Conservation (phyloP, 257 asterid species). For the Fraxinus anomala region DNA sequence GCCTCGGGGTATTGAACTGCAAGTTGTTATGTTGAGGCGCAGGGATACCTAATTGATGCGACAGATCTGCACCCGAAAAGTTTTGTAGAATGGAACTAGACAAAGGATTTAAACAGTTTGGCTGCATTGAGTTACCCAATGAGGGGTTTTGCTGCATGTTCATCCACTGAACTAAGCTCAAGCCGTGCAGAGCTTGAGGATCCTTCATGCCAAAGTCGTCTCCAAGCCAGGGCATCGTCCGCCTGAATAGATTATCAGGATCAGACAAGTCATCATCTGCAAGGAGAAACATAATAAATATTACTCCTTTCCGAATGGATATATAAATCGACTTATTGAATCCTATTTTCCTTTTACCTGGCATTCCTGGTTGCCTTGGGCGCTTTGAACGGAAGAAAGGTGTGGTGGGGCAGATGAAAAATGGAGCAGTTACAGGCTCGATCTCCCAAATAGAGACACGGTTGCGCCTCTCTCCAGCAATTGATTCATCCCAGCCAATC, state of each 20-base stretch:
- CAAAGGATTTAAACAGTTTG: constrained; percentile 41
- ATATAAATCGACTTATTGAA: background rate
- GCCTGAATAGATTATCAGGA: constrained; percentile 42
- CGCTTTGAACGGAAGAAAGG: constrained; percentile 50
- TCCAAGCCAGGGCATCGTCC: constrained; percentile 57
- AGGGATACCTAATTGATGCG: constrained; percentile 45
- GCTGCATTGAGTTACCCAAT: constrained; percentile 40
- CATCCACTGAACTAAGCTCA: constrained; percentile 65
- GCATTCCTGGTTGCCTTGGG: constrained; percentile 55
- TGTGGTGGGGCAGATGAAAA: constrained; percentile 55
- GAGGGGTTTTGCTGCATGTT: constrained; percentile 55
- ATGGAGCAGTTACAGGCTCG: constrained; percentile 54
- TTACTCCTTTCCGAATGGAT: background rate
- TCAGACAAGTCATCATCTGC: constrained; percentile 57
- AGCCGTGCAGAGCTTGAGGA: constrained; percentile 44
- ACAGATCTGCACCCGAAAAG: constrained; percentile 37
- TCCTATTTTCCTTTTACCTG: constrained; percentile 34
- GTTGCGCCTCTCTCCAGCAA: constrained; percentile 48
- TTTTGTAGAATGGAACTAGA: constrained; percentile 42
- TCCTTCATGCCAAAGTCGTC: constrained; percentile 54
- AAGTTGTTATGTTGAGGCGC: constrained; percentile 43
- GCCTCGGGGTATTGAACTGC: constrained; percentile 48
- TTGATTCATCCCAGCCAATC: constrained; percentile 66
- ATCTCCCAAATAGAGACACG: constrained; percentile 58
- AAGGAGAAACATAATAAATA: constrained; percentile 9